These are phyloP conservation scores for Chondrostereum purpureum DNA, from an alignment of 1,284 basidiomycete species.

Conservation along the genomic window DNA sequence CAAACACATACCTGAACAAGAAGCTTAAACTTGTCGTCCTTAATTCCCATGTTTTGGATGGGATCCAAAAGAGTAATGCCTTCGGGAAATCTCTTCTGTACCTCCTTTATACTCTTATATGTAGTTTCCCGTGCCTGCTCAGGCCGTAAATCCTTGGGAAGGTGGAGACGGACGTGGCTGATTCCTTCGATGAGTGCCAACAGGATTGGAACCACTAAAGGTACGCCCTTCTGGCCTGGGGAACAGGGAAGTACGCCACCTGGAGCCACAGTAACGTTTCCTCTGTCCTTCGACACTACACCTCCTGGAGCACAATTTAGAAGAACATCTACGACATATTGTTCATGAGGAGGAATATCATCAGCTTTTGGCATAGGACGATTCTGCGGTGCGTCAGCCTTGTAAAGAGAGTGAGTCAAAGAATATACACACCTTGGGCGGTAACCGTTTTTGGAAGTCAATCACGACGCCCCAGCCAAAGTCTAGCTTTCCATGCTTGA, in stretches of 20 bases:
- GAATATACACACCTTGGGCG: slow-evolving; percentile 55
- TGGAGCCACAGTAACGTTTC: slow-evolving; percentile 48
- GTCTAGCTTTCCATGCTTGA: slow-evolving; percentile 82
- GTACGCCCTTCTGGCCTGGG: slow-evolving; percentile 66
- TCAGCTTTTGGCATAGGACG: slow-evolving; percentile 53
- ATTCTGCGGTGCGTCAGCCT: slow-evolving; percentile 31
- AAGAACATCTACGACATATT: slow-evolving; percentile 93
- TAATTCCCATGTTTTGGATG: slow-evolving; percentile 93
- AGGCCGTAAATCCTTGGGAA: slow-evolving; percentile 86
- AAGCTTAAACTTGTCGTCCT: slow-evolving; percentile 87
- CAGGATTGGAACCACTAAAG: slow-evolving; percentile 85
- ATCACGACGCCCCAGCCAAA: slow-evolving; percentile 97
- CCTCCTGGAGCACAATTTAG: slow-evolving; percentile 74
- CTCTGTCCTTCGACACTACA: slow-evolving; percentile 56
- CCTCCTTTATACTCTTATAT: slow-evolving; percentile 88
- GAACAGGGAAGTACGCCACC: slow-evolving; percentile 73
- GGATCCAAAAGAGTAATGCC: slow-evolving; percentile 89
- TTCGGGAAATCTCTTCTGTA: slow-evolving; percentile 83
- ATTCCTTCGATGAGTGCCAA: slow-evolving; percentile 85
- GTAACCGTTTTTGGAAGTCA: slow-evolving; percentile 83
- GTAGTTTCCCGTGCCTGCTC: slow-evolving; percentile 74
- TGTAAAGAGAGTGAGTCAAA: background rate
- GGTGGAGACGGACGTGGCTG: slow-evolving; percentile 80
- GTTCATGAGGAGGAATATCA: slow-evolving; percentile 75
- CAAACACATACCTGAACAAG: slow-evolving; percentile 62